Percentiles rank a stretch among this genome's conserved stretches.
Conservation (phyloP, 2,329 filamentous ascomycete species). For the Lecanosticta acicola region DNA sequence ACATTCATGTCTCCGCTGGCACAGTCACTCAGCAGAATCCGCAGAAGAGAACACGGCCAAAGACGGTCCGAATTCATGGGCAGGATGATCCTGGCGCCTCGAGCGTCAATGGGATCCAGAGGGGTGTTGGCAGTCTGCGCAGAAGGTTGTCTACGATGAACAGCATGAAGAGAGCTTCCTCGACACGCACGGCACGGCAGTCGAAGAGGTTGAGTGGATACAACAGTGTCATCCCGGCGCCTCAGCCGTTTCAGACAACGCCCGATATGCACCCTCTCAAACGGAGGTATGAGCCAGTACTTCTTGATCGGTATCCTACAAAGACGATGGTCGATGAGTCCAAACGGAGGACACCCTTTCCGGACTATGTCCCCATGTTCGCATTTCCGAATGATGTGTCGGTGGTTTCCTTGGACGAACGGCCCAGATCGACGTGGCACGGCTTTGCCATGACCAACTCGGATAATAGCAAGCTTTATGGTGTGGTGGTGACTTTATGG, state of each 20-base stretch:
- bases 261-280: constrained; percentile 95
- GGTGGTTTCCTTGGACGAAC: constrained; percentile 89
- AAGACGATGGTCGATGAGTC: constrained; percentile 75
- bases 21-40: constrained; percentile 49
- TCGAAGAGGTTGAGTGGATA: constrained; percentile 91
- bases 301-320: constrained; percentile 88
- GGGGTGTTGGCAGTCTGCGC: constrained; percentile 75
- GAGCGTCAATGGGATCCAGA: constrained; percentile 44
- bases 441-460: constrained; percentile 96
- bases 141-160: constrained; percentile 96
- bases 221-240: constrained; percentile 92
- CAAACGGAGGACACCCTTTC: constrained; percentile 76
- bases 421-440: constrained; percentile 95
- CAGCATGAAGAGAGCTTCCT: constrained; percentile 82
- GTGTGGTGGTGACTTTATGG: constrained; percentile 88
- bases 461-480: constrained; percentile 86
- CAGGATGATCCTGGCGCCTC: constrained; percentile 46
- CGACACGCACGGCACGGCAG: constrained; percentile 64
- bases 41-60: constrained; percentile 59
- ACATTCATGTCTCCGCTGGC: constrained; percentile 82
- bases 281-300: constrained; percentile 88
- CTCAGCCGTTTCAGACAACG: constrained; percentile 81
- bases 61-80: constrained; percentile 76
- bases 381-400: constrained; percentile 97
- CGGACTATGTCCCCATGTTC: constrained; percentile 98